Base-by-base conservation (phyloP, 257 asterid species). In the Echites panduratus region DNA sequence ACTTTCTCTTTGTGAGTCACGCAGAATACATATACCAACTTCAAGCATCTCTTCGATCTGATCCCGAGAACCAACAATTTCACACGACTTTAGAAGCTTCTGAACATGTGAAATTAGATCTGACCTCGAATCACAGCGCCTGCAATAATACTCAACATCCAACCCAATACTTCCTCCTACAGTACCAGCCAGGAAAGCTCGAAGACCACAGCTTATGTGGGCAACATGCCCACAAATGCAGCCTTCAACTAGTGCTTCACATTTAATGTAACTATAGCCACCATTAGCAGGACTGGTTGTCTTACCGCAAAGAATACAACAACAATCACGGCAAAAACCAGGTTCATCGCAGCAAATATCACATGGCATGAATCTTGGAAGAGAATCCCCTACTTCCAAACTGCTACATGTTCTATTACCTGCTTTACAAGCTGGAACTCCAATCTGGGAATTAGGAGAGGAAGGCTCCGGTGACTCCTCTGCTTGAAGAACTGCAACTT, bases 111-210 rank as follows among this genome's bases (percentile, higher is more conserved):
- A 73, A 78, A 91, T 84, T 49, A 94, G 85, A 77, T 88, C 94
- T 8, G 90, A 80, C 78, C 80, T 91, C 4, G 95, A 87, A 82
- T 91, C 97, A 84, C 98, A 94, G 22, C 95, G 88, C 26, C 96
- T 88, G 41, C 98, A 94, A 80, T 82, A 88, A 69, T 89, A 89
- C 78, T 91, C 96, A 1, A 96, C 90, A 80, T 94, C 96, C 82
- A 94, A 70, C 66, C 90, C 88, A 22, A 91, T 88, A 79, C 80
- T 83, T 73, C 97, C 96, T 72, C 93, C 93, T 40, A 89, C 90
- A 26, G 95, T 88, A 75, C 98, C 97, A 40, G 96, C 93, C 90
- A 91, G 66, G 81, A 79, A 85, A 77, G 95, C 91, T 53, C 96
- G 87, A n/a, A 91, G 78, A 73, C 88, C 96, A 73, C 97, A 94